Evolutionary conservation across 768 basidiomycete genomes (phyloP).

Genomic region (Agaricus subrufescens): DNA sequence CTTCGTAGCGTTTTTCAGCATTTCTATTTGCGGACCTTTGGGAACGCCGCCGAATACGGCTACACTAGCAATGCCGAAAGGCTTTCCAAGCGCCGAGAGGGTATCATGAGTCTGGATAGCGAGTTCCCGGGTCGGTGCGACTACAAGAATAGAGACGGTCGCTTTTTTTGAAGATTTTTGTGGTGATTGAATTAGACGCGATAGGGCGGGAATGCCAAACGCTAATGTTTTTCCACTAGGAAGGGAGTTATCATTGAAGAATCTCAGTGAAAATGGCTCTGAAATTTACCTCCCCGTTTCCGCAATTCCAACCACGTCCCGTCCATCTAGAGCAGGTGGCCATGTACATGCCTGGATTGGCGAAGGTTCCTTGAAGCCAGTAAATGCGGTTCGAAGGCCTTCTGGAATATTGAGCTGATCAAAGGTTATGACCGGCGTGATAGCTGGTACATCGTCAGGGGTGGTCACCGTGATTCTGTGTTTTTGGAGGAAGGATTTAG

Average conservation of each 20-base stretch:
- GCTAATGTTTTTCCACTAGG: constrained; percentile 91
- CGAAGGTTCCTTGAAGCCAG: constrained; percentile 79
- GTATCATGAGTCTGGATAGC: constrained; percentile 94
- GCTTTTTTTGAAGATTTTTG: constrained; percentile 24
- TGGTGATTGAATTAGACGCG: constrained; percentile 48
- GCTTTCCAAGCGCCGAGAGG: constrained; percentile 65
- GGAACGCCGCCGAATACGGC: constrained; percentile 95
- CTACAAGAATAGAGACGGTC: constrained; percentile 63
- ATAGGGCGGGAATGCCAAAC: constrained; percentile 89
- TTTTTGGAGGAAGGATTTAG: constrained; percentile 56
- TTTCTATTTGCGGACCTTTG: constrained; percentile 75
- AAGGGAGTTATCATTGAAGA: neutral
- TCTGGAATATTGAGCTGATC: constrained; percentile 62
- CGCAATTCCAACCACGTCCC: constrained; percentile 93
- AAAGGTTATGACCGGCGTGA: constrained; percentile 72
- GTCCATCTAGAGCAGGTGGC: constrained; percentile 78
- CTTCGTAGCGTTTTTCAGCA: constrained; percentile 53
- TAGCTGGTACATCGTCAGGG: constrained; percentile 35
- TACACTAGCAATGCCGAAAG: constrained; percentile 73
- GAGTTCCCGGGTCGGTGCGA: constrained; percentile 94
- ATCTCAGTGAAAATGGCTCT: neutral
- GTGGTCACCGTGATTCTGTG: constrained; percentile 73
- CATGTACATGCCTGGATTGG: constrained; percentile 96
- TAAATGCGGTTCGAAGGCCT: constrained; percentile 58
- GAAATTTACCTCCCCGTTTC: constrained; percentile 79